A percentile compares a stretch with the other conserved stretches of the same genome.
phyloP scores from a whole-genome alignment of 768 basidiomycete genomes.

The Tricholoma hemisulphureum region DNA sequence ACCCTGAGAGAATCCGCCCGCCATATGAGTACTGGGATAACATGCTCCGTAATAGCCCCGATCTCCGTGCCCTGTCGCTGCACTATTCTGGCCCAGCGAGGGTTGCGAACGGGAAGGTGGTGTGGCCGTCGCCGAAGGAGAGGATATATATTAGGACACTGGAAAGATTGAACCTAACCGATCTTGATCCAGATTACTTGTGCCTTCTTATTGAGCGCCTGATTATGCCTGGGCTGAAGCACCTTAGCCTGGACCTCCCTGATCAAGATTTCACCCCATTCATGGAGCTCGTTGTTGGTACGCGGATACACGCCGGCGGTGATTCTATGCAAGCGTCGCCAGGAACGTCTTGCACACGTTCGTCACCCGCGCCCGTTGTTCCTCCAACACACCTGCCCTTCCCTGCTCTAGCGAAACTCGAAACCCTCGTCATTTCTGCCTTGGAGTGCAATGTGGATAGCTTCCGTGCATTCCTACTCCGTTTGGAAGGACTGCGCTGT shows the following conservation, averaged over 20 bases:
- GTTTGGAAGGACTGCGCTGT: conserved; percentile 31
- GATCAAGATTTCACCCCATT: conserved; percentile 54
- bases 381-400: conserved; percentile 21
- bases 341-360: neutral
- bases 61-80: conserved; percentile 45
- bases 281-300: conserved; percentile 36
- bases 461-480: conserved; percentile 36
- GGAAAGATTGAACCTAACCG: conserved; percentile 47
- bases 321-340: neutral
- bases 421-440: conserved; percentile 40
- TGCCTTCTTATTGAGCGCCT: conserved; percentile 46
- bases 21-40: conserved; percentile 52
- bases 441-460: conserved; percentile 39
- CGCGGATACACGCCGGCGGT: neutral
- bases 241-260: conserved; percentile 51
- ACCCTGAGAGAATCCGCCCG: conserved; percentile 57
- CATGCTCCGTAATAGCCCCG: conserved; percentile 51
- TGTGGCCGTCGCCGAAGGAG: conserved; percentile 34
- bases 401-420: conserved; percentile 32
- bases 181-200: conserved; percentile 57
- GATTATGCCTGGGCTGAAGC: conserved; percentile 41
- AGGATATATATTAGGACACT: conserved; percentile 39
- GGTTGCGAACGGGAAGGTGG: conserved; percentile 28
- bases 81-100: conserved; percentile 58
- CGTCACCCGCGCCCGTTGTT: neutral